Evolutionary conservation across 139 green algal genomes (phyloP).

Genomic region (Chlamydomonas sp.): DNA sequence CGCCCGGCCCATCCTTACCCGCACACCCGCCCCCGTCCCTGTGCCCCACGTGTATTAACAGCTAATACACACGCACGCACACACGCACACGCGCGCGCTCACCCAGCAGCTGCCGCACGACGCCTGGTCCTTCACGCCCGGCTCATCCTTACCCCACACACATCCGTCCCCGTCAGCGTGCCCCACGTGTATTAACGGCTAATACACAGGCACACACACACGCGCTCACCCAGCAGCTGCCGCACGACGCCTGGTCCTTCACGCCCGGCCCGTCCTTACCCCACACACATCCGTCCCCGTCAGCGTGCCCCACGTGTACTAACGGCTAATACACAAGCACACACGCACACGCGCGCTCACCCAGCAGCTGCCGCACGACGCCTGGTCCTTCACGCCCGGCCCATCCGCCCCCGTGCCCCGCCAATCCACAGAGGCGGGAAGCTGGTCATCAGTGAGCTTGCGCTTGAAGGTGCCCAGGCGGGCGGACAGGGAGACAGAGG

Average conservation of each 20-base stretch:
- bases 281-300: background rate
- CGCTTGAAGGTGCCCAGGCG: background rate
- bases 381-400: conserved; percentile 71
- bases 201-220: too few species aligned
- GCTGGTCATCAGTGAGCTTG: conserved; percentile 11
- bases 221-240: conserved; percentile 68
- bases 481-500: background rate
- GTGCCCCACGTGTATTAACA: too few species aligned
- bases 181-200: too few species aligned
- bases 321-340: too few species aligned
- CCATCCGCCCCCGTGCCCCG: conserved; percentile 60
- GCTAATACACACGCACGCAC: too few species aligned
- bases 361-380: conserved; percentile 70
- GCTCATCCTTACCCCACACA: conserved; percentile 39
- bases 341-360: background rate
- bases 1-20: conserved; percentile 17
- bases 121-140: conserved; percentile 72
- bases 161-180: too few species aligned
- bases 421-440: conserved; percentile 65
- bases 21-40: too few species aligned
- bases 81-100: too few species aligned
- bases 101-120: conserved; percentile 71
- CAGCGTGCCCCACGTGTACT: background rate
- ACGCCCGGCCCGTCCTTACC: conserved; percentile 23
- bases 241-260: conserved; percentile 76